Base-by-base conservation (phyloP, 352 stramenopile species). In the Phytopythium mirpurense region DNA sequence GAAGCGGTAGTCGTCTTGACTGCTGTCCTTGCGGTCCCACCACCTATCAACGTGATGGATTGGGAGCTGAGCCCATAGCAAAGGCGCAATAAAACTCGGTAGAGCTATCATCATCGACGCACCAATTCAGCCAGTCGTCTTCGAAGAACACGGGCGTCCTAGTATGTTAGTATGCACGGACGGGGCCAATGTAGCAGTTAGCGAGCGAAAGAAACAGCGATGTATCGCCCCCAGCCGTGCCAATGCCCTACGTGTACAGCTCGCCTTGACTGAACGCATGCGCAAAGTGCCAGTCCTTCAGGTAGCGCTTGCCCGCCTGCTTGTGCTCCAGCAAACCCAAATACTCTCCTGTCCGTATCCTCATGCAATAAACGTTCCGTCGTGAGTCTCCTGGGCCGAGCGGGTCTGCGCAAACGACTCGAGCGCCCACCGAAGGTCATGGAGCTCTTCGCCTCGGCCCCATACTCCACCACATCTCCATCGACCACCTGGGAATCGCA, bases 101-200 rank as follows among this genome's bases (percentile, higher is more conserved):
- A n/a, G n/a, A n/a, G n/a, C n/a, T n/a, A n/a, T n/a, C n/a, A n/a
- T n/a, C n/a, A n/a, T 26, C 2, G 6, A 1, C 8, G 15, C 60
- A 96, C 87, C 84, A 95, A 49, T 97, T 97, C 7, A 97, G 70
- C 90, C 91, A 98, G 64, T 98, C 90, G 24, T 97, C 82, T 41
- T 70, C 54, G 58, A 98, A 98, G 62, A 88, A 93, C 4, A 44
- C 53, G 1, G 91, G 91, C 4, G 86, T 96, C 18, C 74, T 93
- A 32, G 14, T 11, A 45, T 78, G 40, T 65, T 79, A 61, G 56
- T 78, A 69, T 62, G 63, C 24, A 18, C 37, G 40, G 5, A 37
- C 18, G 23, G 19, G 16, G 14, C 29, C 31, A 41, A 32, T 38
- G 24, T 2, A 15, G 11, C n/a, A 35, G 18, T 32, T 37, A 38